phyloP scores from a whole-genome alignment of 2,329 filamentous ascomycete species.

The Alternaria infectoria region DNA sequence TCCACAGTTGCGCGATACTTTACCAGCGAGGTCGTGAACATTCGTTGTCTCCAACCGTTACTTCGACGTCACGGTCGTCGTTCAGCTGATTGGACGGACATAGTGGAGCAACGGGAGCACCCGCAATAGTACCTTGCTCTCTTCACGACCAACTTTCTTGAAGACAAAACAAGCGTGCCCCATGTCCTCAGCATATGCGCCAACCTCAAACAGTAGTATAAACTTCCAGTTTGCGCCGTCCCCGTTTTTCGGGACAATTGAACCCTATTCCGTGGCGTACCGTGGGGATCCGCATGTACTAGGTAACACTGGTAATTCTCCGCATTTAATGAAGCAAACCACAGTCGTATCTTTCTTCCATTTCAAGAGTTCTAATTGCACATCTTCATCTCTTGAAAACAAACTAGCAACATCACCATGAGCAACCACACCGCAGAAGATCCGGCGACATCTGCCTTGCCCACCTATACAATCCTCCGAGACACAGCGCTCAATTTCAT shows the following conservation, averaged over 20 bases:
- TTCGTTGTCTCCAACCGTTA: not conserved
- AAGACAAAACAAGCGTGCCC: not conserved
- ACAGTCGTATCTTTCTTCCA: not conserved
- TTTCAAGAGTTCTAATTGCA: not conserved
- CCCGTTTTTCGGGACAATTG: not conserved
- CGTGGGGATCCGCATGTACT: not conserved
- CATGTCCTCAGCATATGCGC: not conserved
- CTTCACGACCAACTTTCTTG: not conserved
- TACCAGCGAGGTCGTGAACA: not conserved
- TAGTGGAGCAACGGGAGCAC: not conserved
- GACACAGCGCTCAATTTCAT: slow-evolving; percentile 25
- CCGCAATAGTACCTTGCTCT: not conserved
- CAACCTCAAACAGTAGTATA: not conserved
- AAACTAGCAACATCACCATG: not conserved
- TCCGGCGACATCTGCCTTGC: not conserved
- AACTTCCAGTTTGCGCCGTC: not conserved
- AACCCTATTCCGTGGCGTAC: not conserved
- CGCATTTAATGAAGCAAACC: not conserved
- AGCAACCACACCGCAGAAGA: not conserved
- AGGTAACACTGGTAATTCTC: not conserved
- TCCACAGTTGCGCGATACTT: not conserved
- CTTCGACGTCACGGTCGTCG: not conserved
- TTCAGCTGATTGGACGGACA: not conserved
- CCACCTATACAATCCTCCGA: slow-evolving; percentile 19
- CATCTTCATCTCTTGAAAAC: not conserved